phyloP scores from a whole-genome alignment of 2,329 filamentous ascomycete genomes.

The Coniochaeta sp. region DNA sequence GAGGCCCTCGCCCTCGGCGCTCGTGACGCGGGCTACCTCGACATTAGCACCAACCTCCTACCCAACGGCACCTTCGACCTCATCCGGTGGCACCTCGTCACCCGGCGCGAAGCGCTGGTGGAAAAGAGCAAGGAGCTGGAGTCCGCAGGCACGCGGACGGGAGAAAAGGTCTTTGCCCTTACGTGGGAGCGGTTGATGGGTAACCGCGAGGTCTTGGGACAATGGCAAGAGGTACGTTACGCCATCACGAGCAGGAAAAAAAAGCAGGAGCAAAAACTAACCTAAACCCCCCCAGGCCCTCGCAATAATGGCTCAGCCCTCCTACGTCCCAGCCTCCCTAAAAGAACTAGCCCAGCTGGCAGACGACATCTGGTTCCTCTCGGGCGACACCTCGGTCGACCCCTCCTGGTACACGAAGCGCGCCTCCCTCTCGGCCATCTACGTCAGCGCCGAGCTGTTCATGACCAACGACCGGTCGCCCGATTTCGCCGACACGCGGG shows the following conservation, averaged over 20 bases:
- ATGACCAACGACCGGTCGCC: conserved; percentile 83
- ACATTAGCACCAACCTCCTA: conserved; percentile 78
- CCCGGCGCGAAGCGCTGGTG: conserved; percentile 55
- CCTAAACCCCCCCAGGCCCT: conserved; percentile 56
- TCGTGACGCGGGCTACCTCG: conserved; percentile 76
- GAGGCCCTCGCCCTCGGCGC: conserved; percentile 69
- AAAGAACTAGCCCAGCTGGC: conserved; percentile 72
- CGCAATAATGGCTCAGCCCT: conserved; percentile 81
- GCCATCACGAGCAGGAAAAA: not conserved
- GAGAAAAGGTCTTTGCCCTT: conserved; percentile 58
- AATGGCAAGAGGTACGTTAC: conserved; percentile 77
- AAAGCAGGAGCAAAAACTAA: not conserved
- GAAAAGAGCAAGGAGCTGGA: conserved; percentile 30
- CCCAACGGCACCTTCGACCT: conserved; percentile 75
- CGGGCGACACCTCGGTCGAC: conserved; percentile 49
- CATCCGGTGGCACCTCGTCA: conserved; percentile 69
- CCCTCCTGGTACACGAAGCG: conserved; percentile 75
- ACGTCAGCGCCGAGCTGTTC: conserved; percentile 75
- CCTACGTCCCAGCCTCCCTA: conserved; percentile 67
- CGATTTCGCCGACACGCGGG: conserved; percentile 68
- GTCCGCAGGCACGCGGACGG: conserved; percentile 31
- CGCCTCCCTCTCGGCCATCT: conserved; percentile 47
- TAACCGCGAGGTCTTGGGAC: conserved; percentile 64
- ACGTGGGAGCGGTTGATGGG: conserved; percentile 70
- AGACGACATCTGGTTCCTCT: conserved; percentile 69